Evolutionary conservation across 2,329 filamentous ascomycete genomes (phyloP).

Genomic region (Cytospora leucostoma): DNA sequence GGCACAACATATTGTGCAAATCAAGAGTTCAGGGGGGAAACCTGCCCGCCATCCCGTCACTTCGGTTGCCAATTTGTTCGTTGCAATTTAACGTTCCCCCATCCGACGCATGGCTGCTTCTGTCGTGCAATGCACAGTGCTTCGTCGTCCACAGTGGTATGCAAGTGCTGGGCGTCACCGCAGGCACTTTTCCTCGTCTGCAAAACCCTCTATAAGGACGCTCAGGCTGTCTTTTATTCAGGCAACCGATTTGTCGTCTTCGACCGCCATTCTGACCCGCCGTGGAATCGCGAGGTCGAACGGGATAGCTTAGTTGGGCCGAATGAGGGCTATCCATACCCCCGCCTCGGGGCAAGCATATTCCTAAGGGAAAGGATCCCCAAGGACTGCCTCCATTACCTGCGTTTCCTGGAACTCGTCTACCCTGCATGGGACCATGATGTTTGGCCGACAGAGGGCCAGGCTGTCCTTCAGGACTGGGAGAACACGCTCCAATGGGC

Average conservation of each 20-base stretch:
- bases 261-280: slow-evolving; percentile 1
- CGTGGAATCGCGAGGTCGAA: slow-evolving; percentile 2
- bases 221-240: slow-evolving; percentile 26
- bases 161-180: slow-evolving; percentile 26
- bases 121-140: slow-evolving; percentile 20
- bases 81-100: slow-evolving; percentile 1
- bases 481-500: slow-evolving; percentile 16
- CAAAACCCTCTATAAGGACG: slow-evolving; percentile 22
- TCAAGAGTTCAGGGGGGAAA: neutral
- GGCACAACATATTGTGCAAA: neutral
- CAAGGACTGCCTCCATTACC: slow-evolving; percentile 1
- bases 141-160: slow-evolving; percentile 9
- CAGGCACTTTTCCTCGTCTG: slow-evolving; percentile 27
- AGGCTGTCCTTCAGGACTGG: slow-evolving; percentile 5
- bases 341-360: slow-evolving; percentile 1
- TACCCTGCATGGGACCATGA: slow-evolving; percentile 6
- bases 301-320: neutral
- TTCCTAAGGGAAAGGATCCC: slow-evolving; percentile 12
- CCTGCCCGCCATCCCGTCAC: slow-evolving; percentile 6
- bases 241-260: slow-evolving; percentile 12
- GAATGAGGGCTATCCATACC: slow-evolving; percentile 1
- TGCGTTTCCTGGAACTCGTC: slow-evolving; percentile 20
- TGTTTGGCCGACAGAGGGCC: slow-evolving; percentile 6
- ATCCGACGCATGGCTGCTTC: slow-evolving; percentile 22
- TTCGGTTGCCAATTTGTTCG: slow-evolving; percentile 17